phyloP scores from a whole-genome alignment of 164 flowering plant genomes.

The Annona squamosa region DNA sequence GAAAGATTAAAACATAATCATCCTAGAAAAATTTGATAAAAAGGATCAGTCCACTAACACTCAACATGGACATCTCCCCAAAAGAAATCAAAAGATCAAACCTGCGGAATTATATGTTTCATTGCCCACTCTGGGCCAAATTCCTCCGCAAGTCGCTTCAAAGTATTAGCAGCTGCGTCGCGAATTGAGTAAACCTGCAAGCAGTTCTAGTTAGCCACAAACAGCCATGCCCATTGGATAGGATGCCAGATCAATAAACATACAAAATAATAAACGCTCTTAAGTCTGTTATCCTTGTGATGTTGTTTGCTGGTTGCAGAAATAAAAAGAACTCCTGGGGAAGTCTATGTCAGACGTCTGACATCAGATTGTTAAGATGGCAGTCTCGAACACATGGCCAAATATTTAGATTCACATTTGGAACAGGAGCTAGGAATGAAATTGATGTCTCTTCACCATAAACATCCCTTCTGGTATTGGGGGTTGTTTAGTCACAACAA shows the following conservation, averaged over 20 bases:
- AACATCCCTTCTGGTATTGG: neutral
- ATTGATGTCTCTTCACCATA: neutral
- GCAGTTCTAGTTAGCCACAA: neutral
- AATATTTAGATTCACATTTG: neutral
- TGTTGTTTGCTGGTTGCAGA: neutral
- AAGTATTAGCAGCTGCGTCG: constrained; percentile 72
- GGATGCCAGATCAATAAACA: neutral
- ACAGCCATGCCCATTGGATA: neutral
- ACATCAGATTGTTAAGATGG: neutral
- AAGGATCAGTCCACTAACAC: neutral
- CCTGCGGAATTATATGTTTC: constrained; percentile 78
- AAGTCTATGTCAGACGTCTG: neutral
- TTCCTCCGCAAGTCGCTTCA: constrained; percentile 79
- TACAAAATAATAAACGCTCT: neutral
- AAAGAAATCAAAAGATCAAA: constrained; percentile 3
- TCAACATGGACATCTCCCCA: neutral
- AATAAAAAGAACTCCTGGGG: neutral
- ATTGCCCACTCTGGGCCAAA: constrained; percentile 87
- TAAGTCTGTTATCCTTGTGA: no score
- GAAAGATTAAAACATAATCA: neutral
- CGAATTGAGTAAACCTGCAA: constrained; percentile 64
- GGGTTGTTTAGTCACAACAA: neutral
- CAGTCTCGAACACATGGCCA: neutral
- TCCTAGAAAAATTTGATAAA: neutral
- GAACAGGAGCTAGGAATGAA: neutral